Evolutionary conservation across 2,329 filamentous ascomycete species (phyloP), one percentile per base, ranked within the genome.

Genomic region (Colletotrichum tropicale): DNA sequence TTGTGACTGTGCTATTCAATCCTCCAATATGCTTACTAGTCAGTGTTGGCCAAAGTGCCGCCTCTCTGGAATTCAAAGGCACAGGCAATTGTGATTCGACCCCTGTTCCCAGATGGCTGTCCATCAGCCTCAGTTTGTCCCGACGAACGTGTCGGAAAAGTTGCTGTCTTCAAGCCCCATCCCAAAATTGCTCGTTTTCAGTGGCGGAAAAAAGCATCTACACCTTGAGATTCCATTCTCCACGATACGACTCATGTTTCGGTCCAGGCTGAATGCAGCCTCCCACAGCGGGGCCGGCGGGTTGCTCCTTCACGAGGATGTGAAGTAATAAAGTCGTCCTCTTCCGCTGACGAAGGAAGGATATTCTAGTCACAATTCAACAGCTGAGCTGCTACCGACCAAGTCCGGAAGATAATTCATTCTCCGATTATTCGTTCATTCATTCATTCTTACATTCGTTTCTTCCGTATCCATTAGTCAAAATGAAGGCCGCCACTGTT

Each of bases 401-500:
- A 15, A 58, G n/a, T 32, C 38, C 9, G 21, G 8, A 52, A 52
- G 43, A 21, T 21, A 21, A 52, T 52, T 52, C 43, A 8, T 52
- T 21, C 43, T 52, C 6, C 43, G n/a, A 2, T 2, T n/a, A 52
- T 52, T 26, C 8, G 7, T 67, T 36, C 48, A 21, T 43, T 18
- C 28, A 10, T 55, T 48, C n/a, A 13, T 69, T 61, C n/a, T 18
- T 18, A 34, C 36, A 0, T 52, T 70, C 30, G 28, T 32, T 38
- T 60, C 6, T 38, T 52, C n/a, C 8, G 7, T 8, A 66, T 5
- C 24, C 2, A 52, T 48, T 12, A 30, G 30, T 13, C 34, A 73
- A 16, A 34, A 86, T 86, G 85, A 86, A 85, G 82, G 83, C 84
- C 80, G 78, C 83, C 74, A 73, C 80, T 43, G 79, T 80, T 76